Percentiles rank a stretch among this genome's conserved stretches.
Evolutionary conservation across 768 basidiomycete species (phyloP).

Genomic region (Russula earlei): DNA sequence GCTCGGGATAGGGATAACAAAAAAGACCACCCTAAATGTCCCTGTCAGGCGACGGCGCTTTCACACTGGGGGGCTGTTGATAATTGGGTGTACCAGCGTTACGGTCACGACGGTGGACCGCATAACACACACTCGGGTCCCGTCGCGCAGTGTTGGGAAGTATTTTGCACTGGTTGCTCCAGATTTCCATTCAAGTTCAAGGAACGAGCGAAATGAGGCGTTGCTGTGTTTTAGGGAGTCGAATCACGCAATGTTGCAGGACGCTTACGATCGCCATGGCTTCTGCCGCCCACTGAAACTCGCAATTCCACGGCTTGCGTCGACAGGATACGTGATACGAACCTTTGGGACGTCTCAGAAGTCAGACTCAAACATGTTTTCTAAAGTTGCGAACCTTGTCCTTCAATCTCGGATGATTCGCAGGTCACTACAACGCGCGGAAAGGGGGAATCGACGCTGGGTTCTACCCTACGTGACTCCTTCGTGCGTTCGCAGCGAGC

Average conservation of each 20-base stretch:
- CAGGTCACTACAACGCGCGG: no score
- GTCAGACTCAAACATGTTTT: not conserved
- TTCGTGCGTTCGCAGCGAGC: not conserved
- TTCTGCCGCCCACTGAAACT: no score
- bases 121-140: not conserved
- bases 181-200: no score
- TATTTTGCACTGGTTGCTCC: no score
- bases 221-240: no score
- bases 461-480: not conserved
- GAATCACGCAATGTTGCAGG: no score
- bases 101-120: no score
- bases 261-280: no score
- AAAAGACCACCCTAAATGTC: no score
- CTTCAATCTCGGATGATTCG: not conserved
- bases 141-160: not conserved
- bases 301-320: not conserved
- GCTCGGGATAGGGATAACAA: not conserved
- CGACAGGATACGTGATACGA: not conserved
- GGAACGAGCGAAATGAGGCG: no score
- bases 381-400: not conserved
- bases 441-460: not conserved
- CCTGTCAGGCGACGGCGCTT: no score
- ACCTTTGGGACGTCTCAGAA: not conserved
- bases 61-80: no score
- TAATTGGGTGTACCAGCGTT: not conserved